phyloP scores from a whole-genome alignment of 2,329 filamentous ascomycete species.

The Fusarium dlaminii region DNA sequence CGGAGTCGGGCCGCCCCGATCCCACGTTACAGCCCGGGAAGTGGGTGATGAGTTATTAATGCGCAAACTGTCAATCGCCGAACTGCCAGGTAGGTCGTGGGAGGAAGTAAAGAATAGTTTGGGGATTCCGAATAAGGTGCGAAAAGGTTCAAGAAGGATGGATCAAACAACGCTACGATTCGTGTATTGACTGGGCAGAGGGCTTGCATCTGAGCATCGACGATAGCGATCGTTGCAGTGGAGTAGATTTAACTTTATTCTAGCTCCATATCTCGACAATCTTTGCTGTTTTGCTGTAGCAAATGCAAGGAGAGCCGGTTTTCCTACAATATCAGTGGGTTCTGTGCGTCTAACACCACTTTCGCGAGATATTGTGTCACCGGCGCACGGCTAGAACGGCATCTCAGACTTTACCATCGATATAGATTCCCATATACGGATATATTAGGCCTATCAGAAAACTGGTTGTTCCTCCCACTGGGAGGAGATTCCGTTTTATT shows the following conservation, averaged over 20 bases:
- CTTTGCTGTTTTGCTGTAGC: not conserved
- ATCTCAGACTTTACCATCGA: not conserved
- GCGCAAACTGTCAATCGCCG: not conserved
- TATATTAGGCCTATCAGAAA: not conserved
- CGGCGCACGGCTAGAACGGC: not conserved
- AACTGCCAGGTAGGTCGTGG: not conserved
- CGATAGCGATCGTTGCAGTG: not conserved
- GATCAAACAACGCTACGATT: not conserved
- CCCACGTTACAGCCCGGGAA: not conserved
- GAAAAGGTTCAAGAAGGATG: not conserved
- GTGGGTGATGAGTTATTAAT: not conserved
- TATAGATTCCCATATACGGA: not conserved
- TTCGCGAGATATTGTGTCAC: not conserved
- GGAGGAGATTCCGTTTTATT: too few species aligned
- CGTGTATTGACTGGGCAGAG: not conserved
- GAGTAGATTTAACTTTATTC: not conserved
- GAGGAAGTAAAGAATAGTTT: not conserved
- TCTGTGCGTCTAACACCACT: not conserved
- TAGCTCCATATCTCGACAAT: not conserved
- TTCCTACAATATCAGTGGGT: not conserved
- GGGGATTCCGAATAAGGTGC: not conserved
- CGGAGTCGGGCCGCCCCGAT: not conserved
- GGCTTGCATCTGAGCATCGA: not conserved
- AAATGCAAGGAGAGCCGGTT: not conserved
- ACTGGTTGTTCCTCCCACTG: rapidly evolving